Base-by-base conservation (phyloP, 495 filamentous ascomycete genomes). In the Penicillium subrubescens region DNA sequence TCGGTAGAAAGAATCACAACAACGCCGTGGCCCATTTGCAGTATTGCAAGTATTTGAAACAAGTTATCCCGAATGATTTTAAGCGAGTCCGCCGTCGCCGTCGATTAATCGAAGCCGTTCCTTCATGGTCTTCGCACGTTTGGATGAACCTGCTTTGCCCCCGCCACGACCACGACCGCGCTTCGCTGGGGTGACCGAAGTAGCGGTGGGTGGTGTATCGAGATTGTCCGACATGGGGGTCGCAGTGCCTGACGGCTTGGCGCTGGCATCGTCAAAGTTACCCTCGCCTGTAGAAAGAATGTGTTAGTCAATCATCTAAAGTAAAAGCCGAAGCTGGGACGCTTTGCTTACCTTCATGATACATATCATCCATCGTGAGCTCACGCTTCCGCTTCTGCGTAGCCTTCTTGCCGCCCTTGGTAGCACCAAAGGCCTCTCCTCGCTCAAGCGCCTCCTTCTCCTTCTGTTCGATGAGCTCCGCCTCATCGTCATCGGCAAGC, bases 401-500 rank as follows among this genome's bases (percentile, higher is more conserved):
- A 29, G 77, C 83, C 70, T 83, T 86, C 78, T 86, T 87, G 14
- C 80, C 82, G 66, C 86, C 86, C 67, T 84, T 85, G 52, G 75
- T 75, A 14, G 77, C 76, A 69, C 79, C 86, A 71, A 77, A 73
- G 25, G 77, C 71, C 46, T 84, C 83, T 34, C 80, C 79, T 37
- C 81, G 80, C 61, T 85, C 88, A 7, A 91, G 79, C 5, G 93
- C 81, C 78, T 97, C 93, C 64, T 89, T 89, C 79, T 96, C 93
- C 71, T 92, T 92, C 65, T 88, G 84, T 76, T 97, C 94, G 66
- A 97, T 92, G 66, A 93, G 81, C 70, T 92, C 93, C 11, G 92
- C 94, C 76, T 97, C 91, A 55, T 97, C 93, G 66, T 97, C 94
- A 71, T 97, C 94, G 14, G 93, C 94, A 58, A 97, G 87, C 94